Evolutionary conservation across 306 rosid species (phyloP).

Genomic region (Gynostemma pentaphyllum): DNA sequence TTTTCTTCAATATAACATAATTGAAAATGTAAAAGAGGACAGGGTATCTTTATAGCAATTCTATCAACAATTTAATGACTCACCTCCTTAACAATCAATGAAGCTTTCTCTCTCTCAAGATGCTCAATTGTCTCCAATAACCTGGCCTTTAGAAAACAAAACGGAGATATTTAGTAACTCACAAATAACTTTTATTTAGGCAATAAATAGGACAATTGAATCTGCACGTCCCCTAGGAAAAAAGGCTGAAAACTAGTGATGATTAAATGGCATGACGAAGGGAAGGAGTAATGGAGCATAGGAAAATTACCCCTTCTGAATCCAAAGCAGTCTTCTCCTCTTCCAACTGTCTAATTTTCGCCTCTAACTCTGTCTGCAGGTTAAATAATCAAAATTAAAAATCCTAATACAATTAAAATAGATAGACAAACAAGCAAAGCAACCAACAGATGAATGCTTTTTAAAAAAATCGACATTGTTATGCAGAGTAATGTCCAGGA

Average conservation of each 20-base stretch:
- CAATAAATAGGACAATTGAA: background rate
- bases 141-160: slow-evolving; percentile 26
- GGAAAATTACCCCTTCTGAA: slow-evolving; percentile 25
- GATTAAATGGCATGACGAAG: background rate
- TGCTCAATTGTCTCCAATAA: slow-evolving; percentile 31
- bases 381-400: background rate
- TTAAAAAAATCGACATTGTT: background rate
- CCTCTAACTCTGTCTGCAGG: slow-evolving; percentile 31
- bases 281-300: slow-evolving; percentile 8
- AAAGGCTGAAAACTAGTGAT: background rate
- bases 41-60: background rate
- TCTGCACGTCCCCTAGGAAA: background rate
- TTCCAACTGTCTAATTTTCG: slow-evolving; percentile 25
- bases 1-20: background rate
- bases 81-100: slow-evolving; percentile 48
- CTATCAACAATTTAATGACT: background rate
- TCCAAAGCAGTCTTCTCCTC: slow-evolving; percentile 33
- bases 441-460: background rate
- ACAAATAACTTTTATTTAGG: background rate
- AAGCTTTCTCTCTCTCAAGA: slow-evolving; percentile 34
- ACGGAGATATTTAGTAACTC: slow-evolving; percentile 12
- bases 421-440: background rate
- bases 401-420: background rate
- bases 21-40: background rate
- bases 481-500: background rate